These are phyloP conservation scores for Neurospora tetraspora DNA, from an alignment of 495 filamentous ascomycete species.

Conservation along the genomic window DNA sequence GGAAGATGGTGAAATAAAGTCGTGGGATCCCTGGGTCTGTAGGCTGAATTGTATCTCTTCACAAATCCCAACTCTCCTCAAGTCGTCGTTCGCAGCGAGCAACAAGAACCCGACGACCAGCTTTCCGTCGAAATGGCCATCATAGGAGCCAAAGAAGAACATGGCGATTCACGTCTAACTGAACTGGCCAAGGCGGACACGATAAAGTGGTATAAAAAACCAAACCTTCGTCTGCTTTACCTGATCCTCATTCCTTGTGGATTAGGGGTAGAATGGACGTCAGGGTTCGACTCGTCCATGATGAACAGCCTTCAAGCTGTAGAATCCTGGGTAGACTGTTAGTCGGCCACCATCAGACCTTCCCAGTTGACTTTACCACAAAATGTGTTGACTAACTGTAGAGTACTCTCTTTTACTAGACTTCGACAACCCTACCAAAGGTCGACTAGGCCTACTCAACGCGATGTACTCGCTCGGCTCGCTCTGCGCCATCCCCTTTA, in stretches of 20 bases:
- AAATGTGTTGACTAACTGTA: not conserved
- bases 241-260: slow-evolving; percentile 52
- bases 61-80: not conserved
- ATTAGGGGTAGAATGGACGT: slow-evolving; percentile 59
- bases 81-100: not conserved
- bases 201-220: slow-evolving; percentile 51
- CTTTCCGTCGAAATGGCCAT: slow-evolving; percentile 10
- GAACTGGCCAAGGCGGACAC: slow-evolving; percentile 40
- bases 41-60: not conserved
- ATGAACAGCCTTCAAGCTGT: slow-evolving; percentile 56
- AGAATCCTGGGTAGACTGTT: slow-evolving; percentile 45
- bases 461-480: slow-evolving; percentile 34
- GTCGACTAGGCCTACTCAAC: slow-evolving; percentile 27
- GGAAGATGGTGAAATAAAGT: not conserved
- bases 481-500: slow-evolving; percentile 41
- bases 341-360: slow-evolving; percentile 5
- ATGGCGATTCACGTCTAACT: slow-evolving; percentile 28
- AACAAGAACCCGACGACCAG: not conserved
- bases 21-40: not conserved
- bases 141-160: slow-evolving; percentile 17
- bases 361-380: slow-evolving; percentile 10
- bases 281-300: slow-evolving; percentile 55
- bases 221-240: slow-evolving; percentile 52
- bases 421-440: slow-evolving; percentile 27
- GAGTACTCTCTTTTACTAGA: slow-evolving; percentile 7